A percentile compares a stretch with the other conserved stretches of the same genome.
Conservation (phyloP, 495 filamentous ascomycete genomes). For the Penicillium coffeae region DNA sequence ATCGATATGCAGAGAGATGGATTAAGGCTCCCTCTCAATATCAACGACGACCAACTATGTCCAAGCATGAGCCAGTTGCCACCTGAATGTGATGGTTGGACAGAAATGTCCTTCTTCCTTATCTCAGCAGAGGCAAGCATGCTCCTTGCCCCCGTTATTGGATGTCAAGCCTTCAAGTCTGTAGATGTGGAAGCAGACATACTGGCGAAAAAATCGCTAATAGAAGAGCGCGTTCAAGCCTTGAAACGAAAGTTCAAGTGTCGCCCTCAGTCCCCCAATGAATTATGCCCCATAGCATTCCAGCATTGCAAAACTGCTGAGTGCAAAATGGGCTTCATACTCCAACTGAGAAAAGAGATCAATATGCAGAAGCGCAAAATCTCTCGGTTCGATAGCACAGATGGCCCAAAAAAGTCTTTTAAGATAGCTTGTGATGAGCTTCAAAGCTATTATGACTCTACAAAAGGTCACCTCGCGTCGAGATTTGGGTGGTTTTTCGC, state of each 20-base stretch:
- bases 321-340: constrained; percentile 23
- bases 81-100: constrained; percentile 51
- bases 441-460: constrained; percentile 44
- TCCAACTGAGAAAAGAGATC: constrained; percentile 26
- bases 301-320: constrained; percentile 33
- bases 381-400: constrained; percentile 16
- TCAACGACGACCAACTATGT: constrained; percentile 13
- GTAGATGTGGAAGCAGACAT: constrained; percentile 20
- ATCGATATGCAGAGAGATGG: constrained; percentile 1
- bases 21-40: constrained; percentile 6
- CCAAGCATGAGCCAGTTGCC: constrained; percentile 17
- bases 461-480: constrained; percentile 32
- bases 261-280: constrained; percentile 25
- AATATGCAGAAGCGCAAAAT: constrained; percentile 10
- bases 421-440: constrained; percentile 17
- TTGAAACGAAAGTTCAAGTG: constrained; percentile 34
- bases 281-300: constrained; percentile 47
- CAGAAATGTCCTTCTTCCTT: constrained; percentile 71
- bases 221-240: constrained; percentile 34
- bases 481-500: constrained; percentile 55
- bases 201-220: constrained; percentile 36
- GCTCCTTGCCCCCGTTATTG: constrained; percentile 6
- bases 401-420: constrained; percentile 29
- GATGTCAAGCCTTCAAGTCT: constrained; percentile 5
- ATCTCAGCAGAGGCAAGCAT: constrained; percentile 33